A percentile compares a stretch with the other conserved stretches of the same genome.
phyloP scores from a whole-genome alignment of 2,329 filamentous ascomycete genomes.

The Alternaria infectoria region DNA sequence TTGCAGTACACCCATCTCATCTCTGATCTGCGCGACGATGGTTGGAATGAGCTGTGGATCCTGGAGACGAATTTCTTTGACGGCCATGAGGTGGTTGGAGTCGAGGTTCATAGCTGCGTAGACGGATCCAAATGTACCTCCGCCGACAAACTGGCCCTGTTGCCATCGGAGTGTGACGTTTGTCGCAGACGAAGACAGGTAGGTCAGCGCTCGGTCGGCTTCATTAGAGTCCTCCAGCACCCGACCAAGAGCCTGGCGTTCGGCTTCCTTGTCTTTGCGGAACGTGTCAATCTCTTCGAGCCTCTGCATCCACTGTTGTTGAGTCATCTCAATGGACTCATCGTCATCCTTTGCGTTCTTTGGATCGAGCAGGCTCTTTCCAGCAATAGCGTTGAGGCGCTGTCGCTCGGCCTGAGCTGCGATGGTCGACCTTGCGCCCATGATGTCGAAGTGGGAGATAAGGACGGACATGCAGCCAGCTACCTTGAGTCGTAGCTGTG shows the following conservation, averaged over 20 bases:
- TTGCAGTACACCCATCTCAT: constrained; percentile 96
- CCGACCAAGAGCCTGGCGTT: constrained; percentile 84
- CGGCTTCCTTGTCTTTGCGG: constrained; percentile 79
- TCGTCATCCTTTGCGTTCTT: constrained; percentile 78
- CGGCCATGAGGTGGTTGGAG: constrained; percentile 94
- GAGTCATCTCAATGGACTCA: constrained; percentile 78
- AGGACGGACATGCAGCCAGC: constrained; percentile 96
- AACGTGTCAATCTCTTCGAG: constrained; percentile 78
- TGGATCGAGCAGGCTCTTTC: constrained; percentile 79
- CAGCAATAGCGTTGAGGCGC: constrained; percentile 78
- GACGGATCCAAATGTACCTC: constrained; percentile 95
- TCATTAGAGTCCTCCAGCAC: constrained; percentile 95
- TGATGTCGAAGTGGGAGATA: constrained; percentile 98
- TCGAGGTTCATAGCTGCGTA: constrained; percentile 98
- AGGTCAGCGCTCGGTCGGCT: constrained; percentile 91
- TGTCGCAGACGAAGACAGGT: constrained; percentile 89
- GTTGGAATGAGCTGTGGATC: constrained; percentile 95
- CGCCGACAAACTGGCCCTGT: constrained; percentile 96
- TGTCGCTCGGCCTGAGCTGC: constrained; percentile 95
- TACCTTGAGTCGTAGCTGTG: constrained; percentile 81
- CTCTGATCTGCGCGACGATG: constrained; percentile 90
- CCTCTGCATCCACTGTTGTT: constrained; percentile 75
- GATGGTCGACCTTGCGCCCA: constrained; percentile 91
- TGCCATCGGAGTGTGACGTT: constrained; percentile 98
- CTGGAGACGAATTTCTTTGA: constrained; percentile 97